Percentiles rank a stretch among this genome's conserved stretches.
Evolutionary conservation across 129 eudicot species (phyloP).

Genomic region (Helichrysum umbraculigerum): DNA sequence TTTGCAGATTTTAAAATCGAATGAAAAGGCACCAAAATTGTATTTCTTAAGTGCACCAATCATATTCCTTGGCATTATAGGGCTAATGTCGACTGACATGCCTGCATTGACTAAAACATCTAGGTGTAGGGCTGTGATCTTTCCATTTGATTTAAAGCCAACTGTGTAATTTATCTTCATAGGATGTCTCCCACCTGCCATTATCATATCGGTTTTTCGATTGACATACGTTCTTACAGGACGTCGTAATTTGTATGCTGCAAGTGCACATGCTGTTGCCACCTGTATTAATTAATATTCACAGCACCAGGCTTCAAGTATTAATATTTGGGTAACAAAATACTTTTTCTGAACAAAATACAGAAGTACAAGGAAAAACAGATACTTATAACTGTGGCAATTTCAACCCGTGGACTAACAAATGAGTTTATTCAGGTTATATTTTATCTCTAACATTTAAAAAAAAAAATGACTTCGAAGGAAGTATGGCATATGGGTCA

Average conservation of each 20-base stretch:
- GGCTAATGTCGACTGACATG: slow-evolving; percentile 66
- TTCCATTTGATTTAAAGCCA: slow-evolving; percentile 83
- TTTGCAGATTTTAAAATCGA: slow-evolving; percentile 75
- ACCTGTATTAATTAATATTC: slow-evolving; percentile 39
- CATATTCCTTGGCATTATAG: slow-evolving; percentile 58
- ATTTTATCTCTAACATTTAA: neutral
- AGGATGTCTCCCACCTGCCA: slow-evolving; percentile 96
- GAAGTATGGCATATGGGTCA: neutral
- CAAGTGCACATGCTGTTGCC: slow-evolving; percentile 94
- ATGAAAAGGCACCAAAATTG: slow-evolving; percentile 86
- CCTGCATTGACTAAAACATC: slow-evolving; percentile 73
- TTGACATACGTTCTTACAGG: slow-evolving; percentile 79
- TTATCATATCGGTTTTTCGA: slow-evolving; percentile 89
- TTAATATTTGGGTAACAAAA: neutral
- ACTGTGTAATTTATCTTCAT: slow-evolving; percentile 89
- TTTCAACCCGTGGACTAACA: neutral
- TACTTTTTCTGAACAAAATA: neutral
- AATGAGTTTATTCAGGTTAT: neutral
- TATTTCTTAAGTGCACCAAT: slow-evolving; percentile 67
- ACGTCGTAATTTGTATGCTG: slow-evolving; percentile 77
- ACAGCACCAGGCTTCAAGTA: neutral
- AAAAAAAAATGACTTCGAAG: neutral
- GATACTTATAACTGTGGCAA: neutral
- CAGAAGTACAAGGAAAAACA: neutral
- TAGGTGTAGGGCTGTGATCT: slow-evolving; percentile 75